These are phyloP conservation scores for Scalesia atractyloides DNA, from an alignment of 129 eudicot genomes.

Conservation along the genomic window DNA sequence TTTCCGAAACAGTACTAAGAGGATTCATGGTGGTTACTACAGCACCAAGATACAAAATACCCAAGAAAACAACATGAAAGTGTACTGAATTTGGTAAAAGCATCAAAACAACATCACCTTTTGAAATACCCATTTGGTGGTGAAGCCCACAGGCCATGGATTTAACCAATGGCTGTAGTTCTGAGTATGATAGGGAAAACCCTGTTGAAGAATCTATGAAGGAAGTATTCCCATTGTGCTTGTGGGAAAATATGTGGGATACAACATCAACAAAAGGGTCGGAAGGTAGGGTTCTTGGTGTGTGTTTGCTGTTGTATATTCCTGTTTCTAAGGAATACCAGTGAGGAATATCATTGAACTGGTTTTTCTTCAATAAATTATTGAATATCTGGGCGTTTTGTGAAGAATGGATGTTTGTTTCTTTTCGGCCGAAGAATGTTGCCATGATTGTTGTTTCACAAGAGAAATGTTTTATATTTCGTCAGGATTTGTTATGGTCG, in stretches of 20 bases:
- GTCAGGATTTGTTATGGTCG: not conserved
- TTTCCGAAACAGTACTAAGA: constrained; percentile 49
- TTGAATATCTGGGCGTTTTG: not conserved
- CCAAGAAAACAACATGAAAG: constrained; percentile 57
- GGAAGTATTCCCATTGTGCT: constrained; percentile 50
- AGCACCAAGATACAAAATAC: constrained; percentile 59
- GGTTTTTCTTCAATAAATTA: not conserved
- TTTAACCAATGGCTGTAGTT: constrained; percentile 47
- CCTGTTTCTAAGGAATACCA: constrained; percentile 71
- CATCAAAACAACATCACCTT: constrained; percentile 74
- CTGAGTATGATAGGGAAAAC: constrained; percentile 38
- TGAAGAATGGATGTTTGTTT: not conserved
- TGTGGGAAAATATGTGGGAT: constrained; percentile 60
- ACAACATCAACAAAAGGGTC: constrained; percentile 61
- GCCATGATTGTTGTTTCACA: not conserved
- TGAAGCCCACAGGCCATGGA: constrained; percentile 63
- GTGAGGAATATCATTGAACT: constrained; percentile 9
- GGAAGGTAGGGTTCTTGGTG: constrained; percentile 45
- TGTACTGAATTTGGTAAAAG: constrained; percentile 60
- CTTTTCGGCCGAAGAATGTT: not conserved
- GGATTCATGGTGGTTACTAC: constrained; percentile 75
- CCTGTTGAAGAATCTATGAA: constrained; percentile 72
- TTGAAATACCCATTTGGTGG: constrained; percentile 48
- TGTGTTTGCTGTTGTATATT: constrained; percentile 55
- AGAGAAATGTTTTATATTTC: not conserved